Evolutionary conservation across 768 basidiomycete genomes (phyloP), one percentile per base, ranked within the genome.

Genomic region (Rickenella mellea): DNA sequence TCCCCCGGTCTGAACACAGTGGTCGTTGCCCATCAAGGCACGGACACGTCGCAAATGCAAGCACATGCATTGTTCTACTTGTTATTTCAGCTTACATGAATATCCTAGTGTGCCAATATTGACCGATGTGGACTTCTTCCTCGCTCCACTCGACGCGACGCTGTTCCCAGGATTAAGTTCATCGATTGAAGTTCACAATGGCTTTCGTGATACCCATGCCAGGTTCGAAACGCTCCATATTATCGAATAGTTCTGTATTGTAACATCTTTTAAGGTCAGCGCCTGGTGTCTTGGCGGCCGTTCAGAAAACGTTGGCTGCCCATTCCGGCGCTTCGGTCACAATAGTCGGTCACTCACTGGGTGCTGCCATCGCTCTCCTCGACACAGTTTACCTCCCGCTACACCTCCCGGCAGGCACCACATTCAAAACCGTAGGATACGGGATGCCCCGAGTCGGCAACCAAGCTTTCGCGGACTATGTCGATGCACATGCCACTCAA

Each of bases 381-480:
- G 67, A 66, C 32, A 55, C 64, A 1, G 60, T 67, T 4, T 68
- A 60, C 48, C 64, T 67, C 3, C 63, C 56, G 7, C 57, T 67
- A n/a, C 60, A 62, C 49, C 50, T 67, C 5, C 63, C 63, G 17
- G 26, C 47, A 0, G 53, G 51, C 42, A 63, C 55, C 1, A 52
- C 53, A 11, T 59, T 68, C 57, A 38, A 46, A 37, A 59, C 61
- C 6, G 19, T 63, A 24, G 19, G 37, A 12, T 67, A 62, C 33
- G 67, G 66, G 24, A 53, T 68, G 25, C 67, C 64, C 28, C 55
- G 65, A 15, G 65, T 68, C 46, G 77, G 80, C 10, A 80, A 81
- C 56, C 67, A 72, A 52, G 74, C 64, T 2, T 82, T 80, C 45
- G 78, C 77, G 1, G 49, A 76, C 49, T 72, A 70, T 49, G 68